A percentile compares a stretch with the other conserved stretches of the same genome.
These are phyloP conservation scores for Parasitella parasitica DNA, from an alignment of 371 early-diverging fungal species.

Conservation along the genomic window DNA sequence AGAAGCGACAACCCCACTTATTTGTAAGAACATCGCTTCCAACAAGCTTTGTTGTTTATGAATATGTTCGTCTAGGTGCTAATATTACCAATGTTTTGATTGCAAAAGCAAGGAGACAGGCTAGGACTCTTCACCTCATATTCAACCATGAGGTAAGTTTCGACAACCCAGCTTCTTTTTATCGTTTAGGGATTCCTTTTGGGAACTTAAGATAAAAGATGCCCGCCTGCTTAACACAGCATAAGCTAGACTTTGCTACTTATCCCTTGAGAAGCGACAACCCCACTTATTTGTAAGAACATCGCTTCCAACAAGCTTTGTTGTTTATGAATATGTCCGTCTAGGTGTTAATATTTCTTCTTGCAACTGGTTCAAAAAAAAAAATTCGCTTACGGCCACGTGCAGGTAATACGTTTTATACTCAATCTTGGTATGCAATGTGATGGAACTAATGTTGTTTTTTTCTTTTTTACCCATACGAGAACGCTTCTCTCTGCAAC, in stretches of 20 bases:
- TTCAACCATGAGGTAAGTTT: conserved; percentile 10
- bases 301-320: conserved; percentile 14
- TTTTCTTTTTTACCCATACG: conserved; percentile 8
- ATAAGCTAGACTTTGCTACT: conserved; percentile 15
- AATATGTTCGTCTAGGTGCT: conserved; percentile 14
- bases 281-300: conserved; percentile 13
- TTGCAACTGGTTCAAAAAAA: conserved; percentile 4
- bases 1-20: conserved; percentile 15
- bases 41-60: conserved; percentile 14
- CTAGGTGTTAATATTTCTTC: conserved; percentile 17
- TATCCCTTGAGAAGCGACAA: conserved; percentile 13
- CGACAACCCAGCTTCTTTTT: conserved; percentile 13
- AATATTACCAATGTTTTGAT: neutral
- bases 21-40: conserved; percentile 12
- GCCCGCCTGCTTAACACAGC: conserved; percentile 16
- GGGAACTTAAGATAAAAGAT: conserved; percentile 15
- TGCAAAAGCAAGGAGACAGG: neutral
- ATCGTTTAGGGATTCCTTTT: conserved; percentile 14
- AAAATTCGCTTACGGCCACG: conserved; percentile 4
- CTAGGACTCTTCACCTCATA: conserved; percentile 11
- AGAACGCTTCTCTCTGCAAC: conserved; percentile 8
- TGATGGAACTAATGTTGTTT: conserved; percentile 4
- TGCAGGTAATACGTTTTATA: conserved; percentile 8
- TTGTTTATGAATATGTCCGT: conserved; percentile 14
- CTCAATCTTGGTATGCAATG: conserved; percentile 3